Base-by-base conservation (phyloP, 805 yeast genomes). In the Yarrowia sp. region DNA sequence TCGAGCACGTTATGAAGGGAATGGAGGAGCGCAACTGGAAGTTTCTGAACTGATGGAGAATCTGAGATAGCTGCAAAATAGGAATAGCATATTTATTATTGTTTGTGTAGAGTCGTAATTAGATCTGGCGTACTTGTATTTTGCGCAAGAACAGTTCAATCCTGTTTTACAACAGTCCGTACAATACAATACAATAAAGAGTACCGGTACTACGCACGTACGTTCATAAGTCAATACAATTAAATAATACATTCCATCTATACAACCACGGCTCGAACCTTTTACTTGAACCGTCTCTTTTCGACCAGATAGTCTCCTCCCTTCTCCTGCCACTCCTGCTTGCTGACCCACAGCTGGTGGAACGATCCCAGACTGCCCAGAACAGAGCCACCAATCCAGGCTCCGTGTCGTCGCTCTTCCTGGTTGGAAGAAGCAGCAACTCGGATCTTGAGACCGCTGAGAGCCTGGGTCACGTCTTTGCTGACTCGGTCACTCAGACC, bases 301-400 rank as follows among this genome's bases (percentile, higher is more conserved):
- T 83, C 82, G 63, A 90, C 80, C 62, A 92, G 79, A 71, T 90
- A 83, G 62, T 89, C 94, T 12, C 85, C 84, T 6, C 97, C 97
- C 24, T 85, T 90, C 73, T 92, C 97, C 65, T 89, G 90, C 68
- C 86, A 88, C 73, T 92, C 97, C 66, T 82, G 83, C 69, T 84
- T 86, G 41, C 92, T 87, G 1, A 92, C 96, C 97, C 97, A 92
- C 75, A 94, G 88, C 73, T 92, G 97, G 73, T 92, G 97, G 79
- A 92, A 92, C 2, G 97, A 89, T 32, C 97, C 97, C 68, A 92
- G 79, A 59, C 94, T 86, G 6, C 96, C 84, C 62, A 92, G 76
- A 36, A 92, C 91, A 66, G 93, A 86, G 7, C 97, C 97, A 46
- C 97, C 97, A 55, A 92, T 81, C 97, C 97, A 92, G 7, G 93